Evolutionary conservation across 495 filamentous ascomycete genomes (phyloP), one percentile per base, ranked within the genome.

Genomic region (Lasiosphaeria miniovina): DNA sequence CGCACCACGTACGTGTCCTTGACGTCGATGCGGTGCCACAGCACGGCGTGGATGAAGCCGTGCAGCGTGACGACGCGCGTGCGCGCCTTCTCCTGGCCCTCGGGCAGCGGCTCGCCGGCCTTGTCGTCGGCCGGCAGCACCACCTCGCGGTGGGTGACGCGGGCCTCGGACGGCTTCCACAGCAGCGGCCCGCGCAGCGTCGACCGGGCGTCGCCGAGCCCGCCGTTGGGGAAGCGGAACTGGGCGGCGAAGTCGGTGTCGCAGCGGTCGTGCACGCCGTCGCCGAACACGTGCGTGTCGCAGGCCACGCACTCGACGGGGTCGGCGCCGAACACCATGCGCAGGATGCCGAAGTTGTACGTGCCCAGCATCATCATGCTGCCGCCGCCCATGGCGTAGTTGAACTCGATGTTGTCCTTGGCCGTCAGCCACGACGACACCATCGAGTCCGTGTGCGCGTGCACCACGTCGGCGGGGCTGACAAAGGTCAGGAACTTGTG

Each of bases 361-460:
- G 77, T 74, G 24, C 24, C 24, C 8, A 84, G 69, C 60, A 86
- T 83, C 82, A 88, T 83, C 53, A 83, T 61, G 8, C 75, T 64
- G n/a, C 85, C 86, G 0, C 86, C 85, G 5, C 75, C 72, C 0
- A 87, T 71, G 3, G 76, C 68, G 60, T 81, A 87, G 24, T 76
- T 60, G 70, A 77, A 86, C 4, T 82, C 71, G 61, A 86, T 88
- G 64, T 87, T 77, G 51, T 82, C 74, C 6, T 68, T 67, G 36
- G 49, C 56, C 36, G 75, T 59, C 3, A 66, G 24, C 55, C 57
- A 58, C 32, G 54, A 64, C 10, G 74, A 75, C 0, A 75, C 24
- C 24, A 24, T 24, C 24, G 24, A 46, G 59, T 58, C 68, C 11
- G 71, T 60, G 43, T 69, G 52, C 11, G 71, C 75, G 59, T 73